Base-by-base conservation (phyloP, 441 rosid species). In the Gossypium davidsonii region DNA sequence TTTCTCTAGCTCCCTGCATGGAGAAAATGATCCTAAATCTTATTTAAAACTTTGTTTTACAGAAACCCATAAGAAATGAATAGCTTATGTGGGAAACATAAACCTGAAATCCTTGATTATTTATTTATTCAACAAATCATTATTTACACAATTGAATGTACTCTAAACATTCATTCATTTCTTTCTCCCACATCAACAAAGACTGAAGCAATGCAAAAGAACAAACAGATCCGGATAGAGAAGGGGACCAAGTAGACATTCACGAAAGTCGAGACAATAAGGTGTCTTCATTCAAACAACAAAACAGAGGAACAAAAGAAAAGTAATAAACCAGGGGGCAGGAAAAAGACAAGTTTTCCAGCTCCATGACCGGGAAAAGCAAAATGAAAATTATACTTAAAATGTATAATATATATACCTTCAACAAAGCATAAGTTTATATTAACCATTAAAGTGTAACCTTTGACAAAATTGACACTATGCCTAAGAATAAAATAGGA, bases 91-190 rank as follows among this genome's bases (percentile, higher is more conserved):
- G 37, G 20, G 18, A 6, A n/a, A 60, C 65, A 60, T 28, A 28
- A 28, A 26, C 18, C 11, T 28, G 44, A 60, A 23, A 60, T 60
- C 18, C 31, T 60, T 60, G 39, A 60, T 60, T 14, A 14, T 31
- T 28, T 57, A 57, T 60, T 60, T 28, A 26, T 39, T 28, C 42
- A 28, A 28, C 5, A 26, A 60, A 60, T 60, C 20, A 60, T 28
- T 18, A 60, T 60, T 60, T 59, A 59, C 64, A 59, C 64, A 66
- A 66, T 23, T 48, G 39, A 66, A 61, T 61, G 65, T 62, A 62
- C 23, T 62, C 20, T 8, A 18, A 61, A 17, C 67, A 62, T 34
- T 5, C 48, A 62, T 8, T 62, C n/a, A 62, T 62, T 17, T 62
- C 67, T 62, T 62, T 62, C 67, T 62, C 44, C 48, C 67, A 15